These are phyloP conservation scores for Fusarium heterosporum DNA, from an alignment of 2,329 filamentous ascomycete genomes.

Conservation along the genomic window DNA sequence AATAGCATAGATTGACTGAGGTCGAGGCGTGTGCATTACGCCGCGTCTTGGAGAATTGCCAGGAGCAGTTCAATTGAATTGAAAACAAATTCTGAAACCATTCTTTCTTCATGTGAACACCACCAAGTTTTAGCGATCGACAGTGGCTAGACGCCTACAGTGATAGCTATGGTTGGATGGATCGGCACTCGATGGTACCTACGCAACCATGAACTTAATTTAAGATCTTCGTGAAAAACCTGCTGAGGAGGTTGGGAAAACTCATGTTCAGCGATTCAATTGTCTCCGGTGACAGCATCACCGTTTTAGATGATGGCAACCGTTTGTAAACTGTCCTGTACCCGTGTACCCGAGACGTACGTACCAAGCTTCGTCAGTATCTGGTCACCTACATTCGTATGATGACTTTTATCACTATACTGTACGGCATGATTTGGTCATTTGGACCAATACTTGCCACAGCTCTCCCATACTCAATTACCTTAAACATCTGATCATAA, in stretches of 20 bases:
- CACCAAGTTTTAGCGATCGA: background rate
- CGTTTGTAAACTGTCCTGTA: background rate
- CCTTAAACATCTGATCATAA: no score
- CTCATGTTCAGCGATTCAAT: constrained; percentile 7
- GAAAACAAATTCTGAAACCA: constrained; percentile 34
- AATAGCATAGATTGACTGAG: constrained; percentile 38
- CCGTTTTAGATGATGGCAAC: constrained; percentile 1
- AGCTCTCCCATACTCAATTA: no score
- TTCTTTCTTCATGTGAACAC: rapidly evolving
- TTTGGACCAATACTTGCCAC: no score
- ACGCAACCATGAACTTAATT: background rate
- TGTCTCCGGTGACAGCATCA: background rate
- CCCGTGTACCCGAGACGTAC: no score
- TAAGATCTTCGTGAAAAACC: background rate
- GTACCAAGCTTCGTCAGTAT: no score
- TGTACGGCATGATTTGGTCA: no score
- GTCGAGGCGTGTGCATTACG: background rate
- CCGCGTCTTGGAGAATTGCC: constrained; percentile 31
- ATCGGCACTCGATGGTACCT: constrained; percentile 7
- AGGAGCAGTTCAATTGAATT: constrained; percentile 42
- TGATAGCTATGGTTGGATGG: background rate
- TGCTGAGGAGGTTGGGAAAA: background rate
- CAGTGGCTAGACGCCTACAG: background rate
- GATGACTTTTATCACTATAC: no score
- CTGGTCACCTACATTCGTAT: no score